A percentile compares a stretch with the other conserved stretches of the same genome.
These are phyloP conservation scores for Amphibolis antarctica DNA, from an alignment of 106 monocot genomes.

Conservation along the genomic window DNA sequence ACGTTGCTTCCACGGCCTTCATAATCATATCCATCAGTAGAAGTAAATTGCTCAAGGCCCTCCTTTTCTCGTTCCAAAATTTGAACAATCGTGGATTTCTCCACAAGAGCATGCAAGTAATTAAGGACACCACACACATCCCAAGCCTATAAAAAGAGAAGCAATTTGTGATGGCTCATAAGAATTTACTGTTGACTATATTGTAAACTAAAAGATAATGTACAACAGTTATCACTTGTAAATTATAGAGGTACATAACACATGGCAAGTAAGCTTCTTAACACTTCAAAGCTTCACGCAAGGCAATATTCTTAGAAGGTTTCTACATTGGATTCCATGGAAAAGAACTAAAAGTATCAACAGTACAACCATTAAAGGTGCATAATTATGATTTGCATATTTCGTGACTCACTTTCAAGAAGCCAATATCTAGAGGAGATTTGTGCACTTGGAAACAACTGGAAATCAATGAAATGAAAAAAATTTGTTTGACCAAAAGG, in stretches of 20 bases:
- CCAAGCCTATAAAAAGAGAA: slow-evolving; percentile 53
- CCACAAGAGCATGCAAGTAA: slow-evolving; percentile 93
- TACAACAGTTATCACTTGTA: not conserved
- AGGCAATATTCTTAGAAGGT: no score
- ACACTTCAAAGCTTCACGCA: not conserved
- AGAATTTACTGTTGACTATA: not conserved
- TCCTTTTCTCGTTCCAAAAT: slow-evolving; percentile 91
- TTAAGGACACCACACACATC: slow-evolving; percentile 94
- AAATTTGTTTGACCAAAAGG: no score
- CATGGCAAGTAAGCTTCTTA: no score
- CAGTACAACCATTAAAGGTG: no score
- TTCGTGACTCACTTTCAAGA: no score
- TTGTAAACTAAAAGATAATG: not conserved
- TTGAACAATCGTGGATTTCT: slow-evolving; percentile 74
- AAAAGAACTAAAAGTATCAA: no score
- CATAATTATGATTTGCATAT: no score
- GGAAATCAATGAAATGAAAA: no score
- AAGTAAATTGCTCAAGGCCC: slow-evolving; percentile 77
- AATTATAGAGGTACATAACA: no score
- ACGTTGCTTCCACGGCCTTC: slow-evolving; percentile 92
- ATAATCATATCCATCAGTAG: slow-evolving; percentile 89
- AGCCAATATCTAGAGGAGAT: no score
- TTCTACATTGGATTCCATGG: no score
- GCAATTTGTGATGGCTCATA: not conserved
- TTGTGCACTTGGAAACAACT: no score